phyloP scores from a whole-genome alignment of 2,329 filamentous ascomycete genomes.

The Talaromyces sp. region DNA sequence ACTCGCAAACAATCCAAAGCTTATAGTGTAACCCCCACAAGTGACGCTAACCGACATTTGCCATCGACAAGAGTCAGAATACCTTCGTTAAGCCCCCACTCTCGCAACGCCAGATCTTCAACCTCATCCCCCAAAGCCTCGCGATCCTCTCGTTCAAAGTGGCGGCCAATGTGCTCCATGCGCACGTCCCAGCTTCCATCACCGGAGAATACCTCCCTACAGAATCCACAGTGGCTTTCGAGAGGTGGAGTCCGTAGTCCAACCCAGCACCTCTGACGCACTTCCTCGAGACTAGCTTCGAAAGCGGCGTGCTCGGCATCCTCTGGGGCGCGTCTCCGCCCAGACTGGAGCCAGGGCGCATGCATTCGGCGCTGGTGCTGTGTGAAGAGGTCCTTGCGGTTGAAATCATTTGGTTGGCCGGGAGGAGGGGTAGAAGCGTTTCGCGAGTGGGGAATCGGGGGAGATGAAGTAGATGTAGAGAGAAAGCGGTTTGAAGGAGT shows the following conservation, averaged over 20 bases:
- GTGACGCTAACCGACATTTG: conserved; percentile 23
- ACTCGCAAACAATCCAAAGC: not conserved
- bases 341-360: conserved; percentile 59
- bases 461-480: conserved; percentile 21
- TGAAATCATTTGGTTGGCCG: conserved; percentile 68
- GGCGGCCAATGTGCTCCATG: conserved; percentile 85
- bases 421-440: conserved; percentile 27
- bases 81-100: conserved; percentile 44
- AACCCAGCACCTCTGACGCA: conserved; percentile 63
- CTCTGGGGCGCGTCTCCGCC: conserved; percentile 18
- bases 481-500: not conserved
- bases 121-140: conserved; percentile 29
- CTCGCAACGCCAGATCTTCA: conserved; percentile 45
- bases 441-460: not conserved
- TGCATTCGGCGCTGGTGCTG: conserved; percentile 91
- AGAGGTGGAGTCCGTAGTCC: conserved; percentile 65
- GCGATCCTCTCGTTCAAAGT: conserved; percentile 66
- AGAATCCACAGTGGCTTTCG: conserved; percentile 64
- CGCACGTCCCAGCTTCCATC: conserved; percentile 72
- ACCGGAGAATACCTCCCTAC: conserved; percentile 63
- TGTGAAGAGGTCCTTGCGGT: conserved; percentile 88
- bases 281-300: conserved; percentile 58
- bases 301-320: conserved; percentile 39
- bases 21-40: conserved; percentile 8
- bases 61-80: conserved; percentile 28